A percentile compares a stretch with the other conserved stretches of the same genome.
phyloP scores from a whole-genome alignment of 2,329 filamentous ascomycete genomes.

The Davidsoniella virescens region DNA sequence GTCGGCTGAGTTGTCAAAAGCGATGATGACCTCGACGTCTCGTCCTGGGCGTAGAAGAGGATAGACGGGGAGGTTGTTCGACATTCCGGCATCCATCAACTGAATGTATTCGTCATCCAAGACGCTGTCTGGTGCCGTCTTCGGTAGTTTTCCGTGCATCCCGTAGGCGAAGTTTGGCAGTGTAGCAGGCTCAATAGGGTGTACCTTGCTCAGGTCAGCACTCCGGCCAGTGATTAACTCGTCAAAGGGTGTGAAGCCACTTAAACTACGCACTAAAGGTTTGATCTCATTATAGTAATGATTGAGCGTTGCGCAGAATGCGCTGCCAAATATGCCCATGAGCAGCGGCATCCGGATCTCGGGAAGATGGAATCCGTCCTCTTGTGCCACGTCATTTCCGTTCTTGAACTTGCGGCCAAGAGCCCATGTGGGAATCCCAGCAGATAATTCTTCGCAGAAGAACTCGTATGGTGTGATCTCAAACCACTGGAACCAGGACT shows the following conservation, averaged over 20 bases:
- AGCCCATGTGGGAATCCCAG: conserved; percentile 90
- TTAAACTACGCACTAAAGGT: conserved; percentile 60
- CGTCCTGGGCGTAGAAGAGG: conserved; percentile 77
- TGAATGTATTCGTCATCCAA: conserved; percentile 56
- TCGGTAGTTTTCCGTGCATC: conserved; percentile 59
- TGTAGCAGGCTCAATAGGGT: conserved; percentile 80
- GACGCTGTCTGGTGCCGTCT: conserved; percentile 63
- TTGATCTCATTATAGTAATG: conserved; percentile 92
- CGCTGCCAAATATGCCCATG: conserved; percentile 90
- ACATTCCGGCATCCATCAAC: conserved; percentile 97
- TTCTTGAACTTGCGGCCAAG: conserved; percentile 67
- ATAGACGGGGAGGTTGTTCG: conserved; percentile 93
- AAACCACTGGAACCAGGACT: conserved; percentile 96
- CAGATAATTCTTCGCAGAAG: conserved; percentile 81
- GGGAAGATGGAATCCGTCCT: conserved; percentile 55
- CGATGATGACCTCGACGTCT: conserved; percentile 75
- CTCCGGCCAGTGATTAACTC: conserved; percentile 68
- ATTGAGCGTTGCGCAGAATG: conserved; percentile 86
- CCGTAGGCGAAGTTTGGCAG: conserved; percentile 82
- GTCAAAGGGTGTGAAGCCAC: conserved; percentile 63
- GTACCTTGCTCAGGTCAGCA: conserved; percentile 74
- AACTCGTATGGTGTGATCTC: conserved; percentile 91
- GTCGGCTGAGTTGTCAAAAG: conserved; percentile 89
- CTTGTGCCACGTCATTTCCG: conserved; percentile 47
- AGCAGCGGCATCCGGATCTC: conserved; percentile 72